Base-by-base conservation (phyloP, 805 yeast genomes). In the Lachancea dasiensis region DNA sequence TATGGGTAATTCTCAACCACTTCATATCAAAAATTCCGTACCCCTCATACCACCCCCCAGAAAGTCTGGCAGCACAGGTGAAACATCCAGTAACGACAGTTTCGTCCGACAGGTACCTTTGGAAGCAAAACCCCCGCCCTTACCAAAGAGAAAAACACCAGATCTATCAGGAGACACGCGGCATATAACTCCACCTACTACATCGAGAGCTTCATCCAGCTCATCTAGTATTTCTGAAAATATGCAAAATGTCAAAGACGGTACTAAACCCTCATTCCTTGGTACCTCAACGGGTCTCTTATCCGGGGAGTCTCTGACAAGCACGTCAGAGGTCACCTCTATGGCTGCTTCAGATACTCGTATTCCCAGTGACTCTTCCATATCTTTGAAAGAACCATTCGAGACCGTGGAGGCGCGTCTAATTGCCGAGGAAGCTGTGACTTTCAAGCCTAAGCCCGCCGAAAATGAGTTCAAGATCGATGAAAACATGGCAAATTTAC, bases 41-140 rank as follows among this genome's bases (percentile, higher is more conserved):
- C 64, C 55, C 29, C 45, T 24, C 30, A 40, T 46, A 16, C 59
- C 59, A 5, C 49, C 45, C 31, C 58, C 60, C n/a, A 11, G 29
- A 7, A 27, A 27, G 16, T 16, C 29, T 9, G 16, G 29, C 14
- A n/a, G n/a, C n/a, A n/a, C n/a, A n/a, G n/a, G n/a, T n/a, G n/a
- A n/a, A n/a, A n/a, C n/a, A n/a, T n/a, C n/a, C n/a, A n/a, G n/a
- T n/a, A n/a, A n/a, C n/a, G n/a, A n/a, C n/a, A n/a, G n/a, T n/a
- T n/a, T n/a, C n/a, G n/a, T n/a, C n/a, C n/a, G n/a, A n/a, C n/a
- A n/a, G n/a, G n/a, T n/a, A n/a, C n/a, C n/a, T n/a, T n/a, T n/a
- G n/a, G n/a, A n/a, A n/a, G n/a, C 23, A 11, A n/a, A 20, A 19
- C 14, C 33, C 11, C 33, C 33, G 4, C 18, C 33, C 16, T 13